Evolutionary conservation across 305 asterid species (phyloP), one percentile per base, ranked within the genome.

Genomic region (Fraxinus velutina): DNA sequence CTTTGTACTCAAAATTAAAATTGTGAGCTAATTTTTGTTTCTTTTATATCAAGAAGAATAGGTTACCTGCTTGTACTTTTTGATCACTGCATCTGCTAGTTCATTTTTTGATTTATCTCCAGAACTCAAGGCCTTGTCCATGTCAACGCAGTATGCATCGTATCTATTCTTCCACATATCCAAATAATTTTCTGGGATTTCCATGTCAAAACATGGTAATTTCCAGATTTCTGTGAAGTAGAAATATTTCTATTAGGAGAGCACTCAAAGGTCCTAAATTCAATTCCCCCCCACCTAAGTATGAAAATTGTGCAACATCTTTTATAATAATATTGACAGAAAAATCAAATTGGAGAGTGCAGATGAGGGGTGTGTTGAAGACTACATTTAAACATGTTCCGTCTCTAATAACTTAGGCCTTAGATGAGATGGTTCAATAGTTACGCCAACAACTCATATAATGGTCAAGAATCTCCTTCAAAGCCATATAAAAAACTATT

Each of bases 51-150:
- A 83, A 60, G 2, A 17, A 66, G 77, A 27, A 52, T 9, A 24
- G 57, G 13, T 74, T 68, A 94, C 98, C 93, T 87, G 90, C 89
- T 89, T 93, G 90, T 92, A 93, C 78, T 88, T 90, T 27, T 86
- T 78, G 21, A 92, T 87, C 71, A 93, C 95, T 0, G 82, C 89
- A n/a, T 85, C 30, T 5, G 97, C 97, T 30, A 88, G 86, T 22
- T 68, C 87, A 9, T 81, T 84, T 84, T 78, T 88, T 0, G 76
- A 78, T 17, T 91, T 94, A 10, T 75, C 83, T 0, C 78, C 47
- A 34, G 77, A 66, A 0, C 79, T 76, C 72, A 91, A 34, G n/a
- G 92, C 96, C 4, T 34, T 7, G 0, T 2, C 0, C 98, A 94
- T 92, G 5, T 93, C 96, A 24, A 3, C 3, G 73, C 90, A 78